These are phyloP conservation scores for Potentilla sterilis DNA, from an alignment of 306 rosid species.

Conservation along the genomic window DNA sequence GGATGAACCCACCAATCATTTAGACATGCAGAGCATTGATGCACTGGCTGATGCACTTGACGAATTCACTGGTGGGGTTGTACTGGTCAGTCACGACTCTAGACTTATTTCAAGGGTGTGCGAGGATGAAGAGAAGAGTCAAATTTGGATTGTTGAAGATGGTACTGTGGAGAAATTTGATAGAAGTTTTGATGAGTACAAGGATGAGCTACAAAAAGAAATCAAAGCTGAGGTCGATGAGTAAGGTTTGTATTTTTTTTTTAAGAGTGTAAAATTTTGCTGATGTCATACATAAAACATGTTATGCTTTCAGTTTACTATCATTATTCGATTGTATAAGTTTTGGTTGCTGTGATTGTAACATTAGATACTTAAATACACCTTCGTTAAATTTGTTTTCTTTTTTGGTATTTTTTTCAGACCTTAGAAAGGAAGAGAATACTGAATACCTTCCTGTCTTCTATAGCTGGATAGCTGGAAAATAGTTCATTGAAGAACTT, in stretches of 20 bases:
- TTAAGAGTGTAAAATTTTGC: background rate
- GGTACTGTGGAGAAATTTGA: slow-evolving; percentile 47
- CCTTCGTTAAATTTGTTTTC: background rate
- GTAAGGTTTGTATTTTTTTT: slow-evolving; percentile 16
- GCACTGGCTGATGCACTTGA: slow-evolving; percentile 68
- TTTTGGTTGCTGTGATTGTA: background rate
- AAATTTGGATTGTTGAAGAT: slow-evolving; percentile 28
- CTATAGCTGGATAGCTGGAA: background rate
- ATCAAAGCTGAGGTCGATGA: slow-evolving; percentile 66
- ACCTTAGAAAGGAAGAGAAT: background rate
- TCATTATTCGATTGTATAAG: background rate
- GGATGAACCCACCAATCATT: slow-evolving; percentile 79
- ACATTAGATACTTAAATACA: background rate
- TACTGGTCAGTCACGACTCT: slow-evolving; percentile 77
- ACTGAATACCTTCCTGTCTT: background rate
- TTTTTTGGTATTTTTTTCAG: background rate
- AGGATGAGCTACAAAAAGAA: slow-evolving; percentile 53
- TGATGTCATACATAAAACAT: background rate
- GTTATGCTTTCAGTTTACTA: background rate
- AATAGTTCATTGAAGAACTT: background rate
- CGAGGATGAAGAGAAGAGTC: slow-evolving; percentile 69
- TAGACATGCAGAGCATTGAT: slow-evolving; percentile 84
- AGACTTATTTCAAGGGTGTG: slow-evolving; percentile 72
- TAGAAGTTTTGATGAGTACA: slow-evolving; percentile 56
- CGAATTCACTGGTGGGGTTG: slow-evolving; percentile 72